phyloP scores from a whole-genome alignment of 2,329 filamentous ascomycete species.

The Myrmaecium sp. region DNA sequence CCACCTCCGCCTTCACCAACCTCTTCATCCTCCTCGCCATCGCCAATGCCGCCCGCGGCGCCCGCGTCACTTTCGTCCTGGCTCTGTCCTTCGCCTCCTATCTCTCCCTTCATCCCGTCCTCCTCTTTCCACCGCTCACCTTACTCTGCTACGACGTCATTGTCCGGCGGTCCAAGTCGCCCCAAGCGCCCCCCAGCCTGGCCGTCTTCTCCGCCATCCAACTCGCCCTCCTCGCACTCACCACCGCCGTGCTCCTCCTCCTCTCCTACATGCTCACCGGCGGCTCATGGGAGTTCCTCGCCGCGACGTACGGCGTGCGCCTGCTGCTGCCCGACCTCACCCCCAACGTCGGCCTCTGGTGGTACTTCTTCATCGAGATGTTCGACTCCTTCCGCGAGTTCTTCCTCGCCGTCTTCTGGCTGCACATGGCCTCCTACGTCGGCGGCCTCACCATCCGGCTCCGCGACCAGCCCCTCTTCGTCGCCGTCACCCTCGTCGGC shows the following conservation, averaged over 20 bases:
- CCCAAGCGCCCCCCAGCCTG: conserved; percentile 12
- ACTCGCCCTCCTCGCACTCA: conserved; percentile 34
- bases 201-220: conserved; percentile 38
- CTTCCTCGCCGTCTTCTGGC: conserved; percentile 95
- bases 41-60: conserved; percentile 60
- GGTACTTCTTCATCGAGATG: conserved; percentile 99
- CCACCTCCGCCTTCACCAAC: conserved; percentile 77
- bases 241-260: conserved; percentile 45
- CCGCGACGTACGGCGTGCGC: conserved; percentile 84
- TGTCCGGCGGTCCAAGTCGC: conserved; percentile 11
- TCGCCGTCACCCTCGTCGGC: conserved; percentile 68
- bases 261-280: conserved; percentile 59
- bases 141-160: conserved; percentile 61
- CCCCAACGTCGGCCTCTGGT: conserved; percentile 92
- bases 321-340: conserved; percentile 81
- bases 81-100: conserved; percentile 78
- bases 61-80: conserved; percentile 57
- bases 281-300: conserved; percentile 72
- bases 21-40: conserved; percentile 75
- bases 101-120: conserved; percentile 75
- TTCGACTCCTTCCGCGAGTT: conserved; percentile 96
- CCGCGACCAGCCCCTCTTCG: conserved; percentile 70
- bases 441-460: conserved; percentile 71
- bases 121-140: conserved; percentile 68
- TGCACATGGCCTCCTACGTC: conserved; percentile 82